phyloP scores from a whole-genome alignment of 108 stramenopile genomes.

The Cyclotella cryptica region DNA sequence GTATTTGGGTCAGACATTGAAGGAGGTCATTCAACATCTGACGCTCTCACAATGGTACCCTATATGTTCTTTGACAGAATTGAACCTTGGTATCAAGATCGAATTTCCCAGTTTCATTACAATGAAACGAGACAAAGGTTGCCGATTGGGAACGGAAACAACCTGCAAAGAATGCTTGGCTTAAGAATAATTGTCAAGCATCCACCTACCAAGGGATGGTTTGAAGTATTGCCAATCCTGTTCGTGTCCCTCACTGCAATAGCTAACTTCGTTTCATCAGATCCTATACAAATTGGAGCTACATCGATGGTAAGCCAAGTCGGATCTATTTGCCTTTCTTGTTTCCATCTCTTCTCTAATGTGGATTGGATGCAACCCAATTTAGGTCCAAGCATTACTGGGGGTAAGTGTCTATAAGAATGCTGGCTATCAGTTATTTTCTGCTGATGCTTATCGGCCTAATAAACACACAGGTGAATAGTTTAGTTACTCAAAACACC shows the following conservation, averaged over 20 bases:
- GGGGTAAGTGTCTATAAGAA: background rate
- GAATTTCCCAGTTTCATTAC: background rate
- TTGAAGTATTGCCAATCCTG: background rate
- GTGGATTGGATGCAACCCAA: no score
- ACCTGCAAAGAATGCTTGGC: constrained; percentile 10
- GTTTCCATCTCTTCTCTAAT: no score
- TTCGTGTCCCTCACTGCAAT: background rate
- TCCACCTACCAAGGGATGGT: constrained; percentile 7
- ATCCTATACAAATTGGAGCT: background rate
- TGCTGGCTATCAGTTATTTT: no score
- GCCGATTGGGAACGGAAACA: background rate
- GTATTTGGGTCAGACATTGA: constrained; percentile 4
- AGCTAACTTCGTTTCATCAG: background rate
- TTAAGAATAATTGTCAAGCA: constrained; percentile 6
- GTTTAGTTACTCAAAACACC: background rate
- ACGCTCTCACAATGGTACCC: constrained; percentile 4
- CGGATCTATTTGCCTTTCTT: no score
- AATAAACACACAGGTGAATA: background rate
- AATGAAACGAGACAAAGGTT: background rate
- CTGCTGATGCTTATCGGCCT: no score
- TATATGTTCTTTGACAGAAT: constrained; percentile 19
- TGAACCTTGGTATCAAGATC: background rate
- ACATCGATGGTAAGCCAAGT: background rate
- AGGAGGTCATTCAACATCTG: background rate
- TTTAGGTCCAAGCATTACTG: background rate